Evolutionary conservation across 2,329 filamentous ascomycete genomes (phyloP), one percentile per base, ranked within the genome.

Genomic region (Diaporthe citriasiana): DNA sequence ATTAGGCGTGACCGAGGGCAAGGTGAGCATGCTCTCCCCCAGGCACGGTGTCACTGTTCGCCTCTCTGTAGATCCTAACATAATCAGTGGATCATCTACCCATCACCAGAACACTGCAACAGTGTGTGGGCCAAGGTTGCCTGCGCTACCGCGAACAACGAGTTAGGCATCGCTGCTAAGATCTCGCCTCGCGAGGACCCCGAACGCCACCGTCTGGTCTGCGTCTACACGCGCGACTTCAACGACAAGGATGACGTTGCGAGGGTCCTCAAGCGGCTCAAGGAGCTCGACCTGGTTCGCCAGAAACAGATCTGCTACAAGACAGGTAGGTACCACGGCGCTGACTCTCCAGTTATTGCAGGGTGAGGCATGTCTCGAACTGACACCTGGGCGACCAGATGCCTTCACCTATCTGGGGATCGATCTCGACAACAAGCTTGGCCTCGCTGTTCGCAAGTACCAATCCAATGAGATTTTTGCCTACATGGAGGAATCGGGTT

Each of bases 211-310:
- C 59, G 59, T 13, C 25, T 63, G 27, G 25, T 63, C 2, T 63
- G 59, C 19, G 17, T 63, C 59, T 63, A 63, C 25, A 63, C 59
- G 17, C 59, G 40, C 17, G 59, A 63, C 27, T 63, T 63, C 10
- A 63, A 47, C 17, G 59, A 63, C 19, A 47, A 63, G 19, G 27
- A 65, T 35, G 59, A 65, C 27, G 59, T 65, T n/a, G 40, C 59
- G 17, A 65, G 27, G 27, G 42, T 65, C 6, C 27, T 65, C 2
- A 50, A 25, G 4, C 40, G 10, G 4, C n/a, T 65, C 2, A 15
- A 25, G 27, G 19, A 65, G 17, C 59, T 65, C 0, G 42, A 1
- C 12, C 40, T 47, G 10, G 42, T 65, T 19, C 42, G 42, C 19
- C 19, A 65, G 42, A 65, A 3, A 25, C 59, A 65, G 27, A 65